Evolutionary conservation across 192 early-diverging fungal species (phyloP), one percentile per base, ranked within the genome.

Genomic region (Diversispora epigaea): DNA sequence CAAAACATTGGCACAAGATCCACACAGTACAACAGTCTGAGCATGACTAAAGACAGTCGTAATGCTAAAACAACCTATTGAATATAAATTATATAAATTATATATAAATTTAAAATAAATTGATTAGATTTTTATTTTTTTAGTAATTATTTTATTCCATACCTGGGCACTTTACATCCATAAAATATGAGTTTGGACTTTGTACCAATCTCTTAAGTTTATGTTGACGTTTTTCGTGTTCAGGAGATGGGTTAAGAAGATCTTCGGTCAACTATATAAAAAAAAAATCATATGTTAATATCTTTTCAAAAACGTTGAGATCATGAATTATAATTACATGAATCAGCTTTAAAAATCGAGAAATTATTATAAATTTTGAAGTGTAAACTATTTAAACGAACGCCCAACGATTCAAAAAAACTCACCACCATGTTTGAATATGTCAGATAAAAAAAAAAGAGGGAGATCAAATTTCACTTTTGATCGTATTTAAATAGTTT

Each of bases 1-100:
- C 80, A 99, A 91, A 76, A 99, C 96, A 79, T 94, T 95, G 77
- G 93, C 89, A 89, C 97, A 99, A 76, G 91, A 90, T 75, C 89
- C 85, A 91, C 97, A 99, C 71, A 96, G 82, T 70, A 99, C 97
- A 67, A 99, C 97, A 77, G 95, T 96, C 86, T 99, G 96, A 82
- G 96, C 96, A 87, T 99, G 96, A 86, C 90, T 92, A 92, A 99
- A 99, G 80, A 99, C 95, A 80, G 96, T 97, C 86, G 95, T 98
- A 86, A 99, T 96, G 83, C 92, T 89, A 83, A 93, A 91, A 90
- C 96, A 98, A 66, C 93, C 92, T 92, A 79, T 68, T 49, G 22
- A 11, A 39, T 0, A 17, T 40, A 41, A 25, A 44, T 9, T 17
- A 41, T 41, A 22, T 22, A 58, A 58, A 25, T 58, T 8, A 41